Conservation (phyloP, 192 early-diverging fungal genomes). For the Linnemannia zychae region DNA sequence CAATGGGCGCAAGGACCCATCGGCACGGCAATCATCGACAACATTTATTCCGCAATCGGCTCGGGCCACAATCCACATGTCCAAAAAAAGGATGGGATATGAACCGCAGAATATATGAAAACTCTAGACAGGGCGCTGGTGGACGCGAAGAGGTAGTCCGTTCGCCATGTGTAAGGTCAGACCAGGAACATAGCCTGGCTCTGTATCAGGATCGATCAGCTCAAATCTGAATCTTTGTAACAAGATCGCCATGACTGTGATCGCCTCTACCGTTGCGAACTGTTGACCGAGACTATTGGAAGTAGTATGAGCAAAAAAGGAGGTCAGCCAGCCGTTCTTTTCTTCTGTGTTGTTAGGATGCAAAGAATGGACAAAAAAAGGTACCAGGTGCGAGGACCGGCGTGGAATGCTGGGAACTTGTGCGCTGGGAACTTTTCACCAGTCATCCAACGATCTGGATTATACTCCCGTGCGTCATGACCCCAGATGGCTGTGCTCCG, state of each 20-base stretch:
- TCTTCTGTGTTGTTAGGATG: too few relatives aligned
- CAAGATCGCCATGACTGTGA: conserved; percentile 38
- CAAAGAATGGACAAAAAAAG: too few relatives aligned
- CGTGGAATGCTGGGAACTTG: conserved; percentile 66
- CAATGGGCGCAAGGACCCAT: neutral
- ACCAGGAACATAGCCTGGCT: conserved; percentile 21
- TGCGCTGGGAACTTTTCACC: conserved; percentile 25
- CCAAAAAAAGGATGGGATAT: neutral
- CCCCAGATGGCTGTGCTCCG: conserved; percentile 58
- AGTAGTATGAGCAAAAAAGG: neutral
- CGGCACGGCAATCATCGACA: neutral
- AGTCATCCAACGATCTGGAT: conserved; percentile 54
- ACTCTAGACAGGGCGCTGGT: conserved; percentile 11
- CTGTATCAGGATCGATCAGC: conserved; percentile 35
- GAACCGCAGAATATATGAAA: neutral
- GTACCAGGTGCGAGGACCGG: conserved; percentile 58
- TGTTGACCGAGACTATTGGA: conserved; percentile 51
- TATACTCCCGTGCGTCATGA: conserved; percentile 47
- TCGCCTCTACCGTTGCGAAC: conserved; percentile 57
- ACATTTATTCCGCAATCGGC: neutral
- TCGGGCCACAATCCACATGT: neutral
- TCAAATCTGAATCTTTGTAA: conserved; percentile 54
- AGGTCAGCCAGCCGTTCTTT: neutral
- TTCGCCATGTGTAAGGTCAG: conserved; percentile 50
- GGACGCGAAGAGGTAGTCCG: conserved; percentile 46